phyloP scores from a whole-genome alignment of 805 yeast genomes.

The Grigorovia transvaalensis region DNA sequence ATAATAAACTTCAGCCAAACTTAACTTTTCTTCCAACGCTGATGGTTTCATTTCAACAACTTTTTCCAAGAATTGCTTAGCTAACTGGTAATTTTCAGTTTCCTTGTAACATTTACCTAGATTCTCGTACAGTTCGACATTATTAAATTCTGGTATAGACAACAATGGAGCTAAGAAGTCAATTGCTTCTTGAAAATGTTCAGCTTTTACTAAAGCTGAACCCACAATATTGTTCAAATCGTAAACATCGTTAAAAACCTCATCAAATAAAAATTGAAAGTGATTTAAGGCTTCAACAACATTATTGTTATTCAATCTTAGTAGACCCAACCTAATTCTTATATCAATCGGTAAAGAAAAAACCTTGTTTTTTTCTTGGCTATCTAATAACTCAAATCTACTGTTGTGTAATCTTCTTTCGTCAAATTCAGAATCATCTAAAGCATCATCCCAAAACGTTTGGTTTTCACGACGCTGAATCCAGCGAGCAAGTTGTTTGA shows the following conservation, averaged over 20 bases:
- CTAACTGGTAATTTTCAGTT: constrained; percentile 55
- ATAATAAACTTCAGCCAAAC: constrained; percentile 73
- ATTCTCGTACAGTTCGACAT: constrained; percentile 37
- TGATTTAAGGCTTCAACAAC: constrained; percentile 65
- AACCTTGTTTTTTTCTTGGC: constrained; percentile 29
- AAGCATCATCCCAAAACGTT: constrained; percentile 35
- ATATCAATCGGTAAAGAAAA: constrained; percentile 74
- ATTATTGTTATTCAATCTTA: constrained; percentile 56
- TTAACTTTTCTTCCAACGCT: constrained; percentile 63
- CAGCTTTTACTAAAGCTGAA: constrained; percentile 54
- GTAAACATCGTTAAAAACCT: constrained; percentile 47
- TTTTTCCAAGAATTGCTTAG: constrained; percentile 47
- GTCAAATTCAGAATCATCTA: constrained; percentile 79
- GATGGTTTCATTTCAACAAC: constrained; percentile 49
- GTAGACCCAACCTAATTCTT: constrained; percentile 65
- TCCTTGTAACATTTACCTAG: constrained; percentile 73
- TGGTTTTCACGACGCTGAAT: constrained; percentile 55
- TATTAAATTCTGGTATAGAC: constrained; percentile 41
- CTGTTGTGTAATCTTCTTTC: constrained; percentile 45
- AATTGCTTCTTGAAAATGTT: constrained; percentile 66
- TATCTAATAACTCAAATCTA: constrained; percentile 33
- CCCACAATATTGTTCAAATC: constrained; percentile 78
- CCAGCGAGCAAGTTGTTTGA: constrained; percentile 74
- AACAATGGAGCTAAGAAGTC: constrained; percentile 51
- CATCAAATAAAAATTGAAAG: constrained; percentile 46